A percentile compares a stretch with the other conserved stretches of the same genome.
These are phyloP conservation scores for Dendrobium nobile DNA, from an alignment of 106 monocot genomes.

Conservation along the genomic window DNA sequence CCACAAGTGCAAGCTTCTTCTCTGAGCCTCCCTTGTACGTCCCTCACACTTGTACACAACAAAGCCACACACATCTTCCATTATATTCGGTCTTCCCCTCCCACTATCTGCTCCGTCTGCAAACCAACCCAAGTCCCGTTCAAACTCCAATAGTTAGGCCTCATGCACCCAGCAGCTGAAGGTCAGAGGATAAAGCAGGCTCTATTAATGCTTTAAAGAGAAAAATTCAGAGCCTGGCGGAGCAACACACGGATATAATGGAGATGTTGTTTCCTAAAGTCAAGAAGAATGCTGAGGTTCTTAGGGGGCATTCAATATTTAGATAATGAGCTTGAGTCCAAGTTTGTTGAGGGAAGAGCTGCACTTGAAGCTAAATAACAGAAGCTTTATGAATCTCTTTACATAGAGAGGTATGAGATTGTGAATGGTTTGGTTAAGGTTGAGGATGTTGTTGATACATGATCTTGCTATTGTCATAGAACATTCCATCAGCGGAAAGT, in stretches of 20 bases:
- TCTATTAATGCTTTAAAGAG: constrained; percentile 20
- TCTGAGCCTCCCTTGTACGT: no score
- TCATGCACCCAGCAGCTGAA: no score
- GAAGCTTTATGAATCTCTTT: constrained; percentile 44
- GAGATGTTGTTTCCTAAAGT: constrained; percentile 33
- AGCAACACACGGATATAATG: constrained; percentile 23
- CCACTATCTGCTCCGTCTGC: no score
- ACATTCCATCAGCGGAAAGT: no score
- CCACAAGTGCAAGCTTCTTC: no score
- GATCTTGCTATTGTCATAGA: no score
- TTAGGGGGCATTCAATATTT: constrained; percentile 41
- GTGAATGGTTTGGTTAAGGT: constrained; percentile 46
- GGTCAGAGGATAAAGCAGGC: constrained; percentile 9
- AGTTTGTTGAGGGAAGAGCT: constrained; percentile 45
- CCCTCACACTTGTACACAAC: no score
- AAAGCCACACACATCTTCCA: no score
- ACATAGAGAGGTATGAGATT: constrained; percentile 45
- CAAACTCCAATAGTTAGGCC: no score
- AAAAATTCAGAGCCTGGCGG: constrained; percentile 43
- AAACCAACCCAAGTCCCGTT: no score
- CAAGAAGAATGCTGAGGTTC: constrained; percentile 38
- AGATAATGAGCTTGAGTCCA: constrained; percentile 46
- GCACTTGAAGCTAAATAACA: constrained; percentile 50
- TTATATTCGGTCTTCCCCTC: no score
- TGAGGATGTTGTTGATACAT: constrained; percentile 18